Conservation (phyloP, 306 rosid genomes). For the Lathyrus oleraceus region DNA sequence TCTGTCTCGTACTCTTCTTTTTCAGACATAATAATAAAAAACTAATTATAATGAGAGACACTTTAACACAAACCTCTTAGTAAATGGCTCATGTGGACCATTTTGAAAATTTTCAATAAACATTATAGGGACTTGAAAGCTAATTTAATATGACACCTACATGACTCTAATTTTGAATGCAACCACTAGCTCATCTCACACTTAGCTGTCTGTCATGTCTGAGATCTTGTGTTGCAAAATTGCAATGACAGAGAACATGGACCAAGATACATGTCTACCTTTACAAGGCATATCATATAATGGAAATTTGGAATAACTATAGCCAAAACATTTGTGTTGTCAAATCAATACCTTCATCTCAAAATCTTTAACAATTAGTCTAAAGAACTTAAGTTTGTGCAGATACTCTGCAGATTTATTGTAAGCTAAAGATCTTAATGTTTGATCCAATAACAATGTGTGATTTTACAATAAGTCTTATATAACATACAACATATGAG, state of each 20-base stretch:
- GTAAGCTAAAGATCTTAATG: not conserved
- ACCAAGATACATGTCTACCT: slow-evolving; percentile 34
- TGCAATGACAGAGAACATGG: slow-evolving; percentile 36
- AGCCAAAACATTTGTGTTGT: slow-evolving; percentile 36
- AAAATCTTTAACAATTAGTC: not conserved
- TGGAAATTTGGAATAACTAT: slow-evolving; percentile 22
- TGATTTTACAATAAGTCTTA: not conserved
- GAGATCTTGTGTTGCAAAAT: slow-evolving; percentile 28
- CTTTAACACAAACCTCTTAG: not conserved
- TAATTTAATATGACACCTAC: slow-evolving; percentile 15
- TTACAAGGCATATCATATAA: slow-evolving; percentile 24
- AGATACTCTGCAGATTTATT: not conserved
- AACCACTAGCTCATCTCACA: slow-evolving; percentile 14
- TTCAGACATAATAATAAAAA: not conserved
- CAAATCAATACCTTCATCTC: slow-evolving; percentile 28
- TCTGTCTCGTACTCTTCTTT: not conserved
- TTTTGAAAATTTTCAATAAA: not conserved
- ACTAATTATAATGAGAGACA: not conserved
- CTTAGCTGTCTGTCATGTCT: slow-evolving; percentile 26
- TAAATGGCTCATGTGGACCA: not conserved
- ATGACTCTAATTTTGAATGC: slow-evolving; percentile 24
- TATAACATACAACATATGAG: not conserved
- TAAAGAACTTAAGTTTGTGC: not conserved
- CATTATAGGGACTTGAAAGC: not conserved
- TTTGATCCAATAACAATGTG: not conserved